phyloP scores from a whole-genome alignment of 1,284 basidiomycete genomes.

The Veloboletus limbatus region DNA sequence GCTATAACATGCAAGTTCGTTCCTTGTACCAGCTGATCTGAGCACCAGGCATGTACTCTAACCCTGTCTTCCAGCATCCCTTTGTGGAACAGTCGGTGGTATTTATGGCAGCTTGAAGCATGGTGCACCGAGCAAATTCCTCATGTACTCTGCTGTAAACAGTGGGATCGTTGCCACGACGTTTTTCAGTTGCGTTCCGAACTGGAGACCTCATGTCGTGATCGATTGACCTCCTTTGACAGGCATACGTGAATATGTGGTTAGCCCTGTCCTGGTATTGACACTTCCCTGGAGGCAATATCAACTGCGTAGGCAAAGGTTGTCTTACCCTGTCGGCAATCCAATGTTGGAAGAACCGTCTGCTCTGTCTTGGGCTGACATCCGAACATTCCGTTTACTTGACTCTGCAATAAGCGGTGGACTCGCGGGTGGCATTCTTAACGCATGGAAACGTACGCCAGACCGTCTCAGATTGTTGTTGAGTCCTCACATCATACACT shows the following conservation, averaged over 20 bases:
- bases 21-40: constrained; percentile 28
- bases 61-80: constrained; percentile 38
- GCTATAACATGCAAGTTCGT: constrained; percentile 74
- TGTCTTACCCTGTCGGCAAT: constrained; percentile 14
- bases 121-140: constrained; percentile 37
- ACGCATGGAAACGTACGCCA: constrained; percentile 43
- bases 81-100: constrained; percentile 52
- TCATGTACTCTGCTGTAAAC: constrained; percentile 53
- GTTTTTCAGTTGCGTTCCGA: constrained; percentile 61
- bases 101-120: constrained; percentile 50
- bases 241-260: constrained; percentile 67
- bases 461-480: neutral
- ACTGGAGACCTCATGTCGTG: neutral
- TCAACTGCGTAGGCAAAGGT: constrained; percentile 38
- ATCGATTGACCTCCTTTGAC: constrained; percentile 3
- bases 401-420: constrained; percentile 67
- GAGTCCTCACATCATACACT: constrained; percentile 1
- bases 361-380: constrained; percentile 43
- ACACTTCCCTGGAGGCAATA: constrained; percentile 30
- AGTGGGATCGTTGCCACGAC: constrained; percentile 61
- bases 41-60: constrained; percentile 8
- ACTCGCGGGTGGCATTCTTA: constrained; percentile 53
- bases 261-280: constrained; percentile 52
- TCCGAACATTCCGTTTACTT: constrained; percentile 54
- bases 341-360: constrained; percentile 2